Percentiles rank a stretch among this genome's conserved stretches.
Conservation (phyloP, 2,329 filamentous ascomycete species). For the Cladosporium sp. region DNA sequence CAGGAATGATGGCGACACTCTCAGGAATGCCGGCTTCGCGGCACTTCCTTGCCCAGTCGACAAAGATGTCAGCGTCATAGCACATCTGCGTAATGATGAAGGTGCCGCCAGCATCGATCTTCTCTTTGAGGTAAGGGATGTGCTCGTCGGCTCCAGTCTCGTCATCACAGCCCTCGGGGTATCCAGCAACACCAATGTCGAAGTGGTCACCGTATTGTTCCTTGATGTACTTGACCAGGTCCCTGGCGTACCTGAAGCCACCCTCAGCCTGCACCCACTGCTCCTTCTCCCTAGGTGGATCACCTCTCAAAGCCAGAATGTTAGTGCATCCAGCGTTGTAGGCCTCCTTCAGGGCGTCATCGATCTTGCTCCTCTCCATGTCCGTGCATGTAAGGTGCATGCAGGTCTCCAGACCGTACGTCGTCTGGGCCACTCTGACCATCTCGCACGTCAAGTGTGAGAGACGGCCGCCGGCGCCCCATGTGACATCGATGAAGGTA, state of each 20-base stretch:
- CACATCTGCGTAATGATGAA: conserved; percentile 99
- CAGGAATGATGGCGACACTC: conserved; percentile 73
- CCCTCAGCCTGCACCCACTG: conserved; percentile 86
- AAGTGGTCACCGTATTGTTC: conserved; percentile 82
- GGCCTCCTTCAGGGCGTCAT: conserved; percentile 78
- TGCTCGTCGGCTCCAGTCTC: conserved; percentile 80
- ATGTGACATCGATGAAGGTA: conserved; percentile 96
- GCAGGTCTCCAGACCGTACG: conserved; percentile 94
- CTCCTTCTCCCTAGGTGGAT: conserved; percentile 88
- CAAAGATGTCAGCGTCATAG: conserved; percentile 93
- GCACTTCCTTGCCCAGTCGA: conserved; percentile 83
- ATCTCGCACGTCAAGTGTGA: conserved; percentile 95
- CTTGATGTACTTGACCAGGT: conserved; percentile 80
- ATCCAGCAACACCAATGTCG: conserved; percentile 94
- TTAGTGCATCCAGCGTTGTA: conserved; percentile 97
- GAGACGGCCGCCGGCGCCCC: conserved; percentile 89
- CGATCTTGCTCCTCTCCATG: conserved; percentile 89
- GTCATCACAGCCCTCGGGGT: conserved; percentile 93
- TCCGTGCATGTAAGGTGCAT: conserved; percentile 99
- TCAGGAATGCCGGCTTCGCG: conserved; percentile 70
- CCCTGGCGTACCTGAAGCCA: conserved; percentile 86
- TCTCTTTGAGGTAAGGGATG: conserved; percentile 91
- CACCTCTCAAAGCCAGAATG: conserved; percentile 87
- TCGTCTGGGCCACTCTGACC: conserved; percentile 91
- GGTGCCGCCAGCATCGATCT: conserved; percentile 86